Evolutionary conservation across 257 asterid genomes (phyloP).

Genomic region (Fraxinus americana): DNA sequence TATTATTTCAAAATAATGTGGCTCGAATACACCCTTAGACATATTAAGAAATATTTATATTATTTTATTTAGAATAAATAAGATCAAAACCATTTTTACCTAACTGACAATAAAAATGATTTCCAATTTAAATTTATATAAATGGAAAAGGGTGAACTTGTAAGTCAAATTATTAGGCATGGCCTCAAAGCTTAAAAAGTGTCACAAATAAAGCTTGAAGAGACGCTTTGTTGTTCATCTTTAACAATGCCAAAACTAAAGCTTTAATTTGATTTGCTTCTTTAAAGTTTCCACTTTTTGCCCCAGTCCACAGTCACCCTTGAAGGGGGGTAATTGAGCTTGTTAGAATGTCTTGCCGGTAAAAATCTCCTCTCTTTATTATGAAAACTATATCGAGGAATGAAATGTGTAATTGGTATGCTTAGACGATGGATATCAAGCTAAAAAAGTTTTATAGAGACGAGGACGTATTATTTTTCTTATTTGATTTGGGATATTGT

Average conservation of each 20-base stretch:
- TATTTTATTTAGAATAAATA: background rate
- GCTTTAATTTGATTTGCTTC: constrained; percentile 5
- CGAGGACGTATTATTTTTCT: too few species aligned
- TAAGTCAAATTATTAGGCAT: background rate
- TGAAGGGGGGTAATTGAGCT: background rate
- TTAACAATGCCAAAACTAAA: background rate
- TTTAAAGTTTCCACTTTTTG: background rate
- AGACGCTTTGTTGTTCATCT: background rate
- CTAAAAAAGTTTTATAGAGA: too few species aligned
- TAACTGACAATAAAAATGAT: background rate
- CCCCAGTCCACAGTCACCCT: background rate
- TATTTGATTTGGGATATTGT: too few species aligned
- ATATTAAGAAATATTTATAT: too few species aligned
- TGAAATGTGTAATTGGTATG: too few species aligned
- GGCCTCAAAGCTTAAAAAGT: background rate
- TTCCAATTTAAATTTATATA: background rate
- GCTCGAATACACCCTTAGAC: too few species aligned
- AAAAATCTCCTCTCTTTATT: background rate
- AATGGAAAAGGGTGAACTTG: background rate
- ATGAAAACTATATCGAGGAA: too few species aligned
- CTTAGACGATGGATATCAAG: too few species aligned
- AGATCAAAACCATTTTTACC: background rate
- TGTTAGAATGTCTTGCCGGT: background rate
- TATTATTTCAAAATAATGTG: too few species aligned
- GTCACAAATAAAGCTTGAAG: background rate